phyloP scores from a whole-genome alignment of 352 stramenopile genomes.

The Pythium scleroteichum region DNA sequence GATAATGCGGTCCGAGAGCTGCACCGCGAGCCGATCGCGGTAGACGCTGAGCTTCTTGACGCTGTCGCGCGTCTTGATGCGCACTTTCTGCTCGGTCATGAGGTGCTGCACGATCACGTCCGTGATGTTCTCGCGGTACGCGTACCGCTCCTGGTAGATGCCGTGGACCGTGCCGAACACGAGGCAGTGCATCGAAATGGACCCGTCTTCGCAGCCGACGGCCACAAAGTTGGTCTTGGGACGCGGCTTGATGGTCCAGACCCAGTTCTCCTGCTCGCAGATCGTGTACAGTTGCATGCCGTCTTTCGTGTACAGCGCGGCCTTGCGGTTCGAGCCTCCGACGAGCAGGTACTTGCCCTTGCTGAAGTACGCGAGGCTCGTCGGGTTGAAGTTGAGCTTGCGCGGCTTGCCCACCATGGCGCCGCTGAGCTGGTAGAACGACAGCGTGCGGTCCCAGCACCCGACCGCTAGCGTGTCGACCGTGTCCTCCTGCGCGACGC shows the following conservation, averaged over 20 bases:
- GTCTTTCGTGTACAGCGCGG: constrained; percentile 89
- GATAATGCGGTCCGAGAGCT: constrained; percentile 93
- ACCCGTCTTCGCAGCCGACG: constrained; percentile 86
- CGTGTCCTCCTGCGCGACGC: constrained; percentile 74
- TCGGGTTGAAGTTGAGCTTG: constrained; percentile 93
- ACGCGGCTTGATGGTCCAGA: constrained; percentile 87
- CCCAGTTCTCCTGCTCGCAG: constrained; percentile 87
- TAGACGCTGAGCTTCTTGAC: constrained; percentile 95
- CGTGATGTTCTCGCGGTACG: constrained; percentile 93
- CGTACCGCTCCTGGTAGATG: constrained; percentile 93
- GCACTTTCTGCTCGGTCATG: constrained; percentile 94
- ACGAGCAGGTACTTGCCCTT: constrained; percentile 93
- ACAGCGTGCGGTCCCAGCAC: constrained; percentile 93
- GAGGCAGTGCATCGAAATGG: constrained; percentile 84
- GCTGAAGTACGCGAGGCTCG: constrained; percentile 86
- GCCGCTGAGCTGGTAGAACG: constrained; percentile 90
- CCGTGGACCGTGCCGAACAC: constrained; percentile 92
- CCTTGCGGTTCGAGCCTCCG: constrained; percentile 84
- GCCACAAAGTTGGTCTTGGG: constrained; percentile 88
- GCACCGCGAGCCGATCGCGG: constrained; percentile 90
- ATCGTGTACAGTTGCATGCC: constrained; percentile 81
- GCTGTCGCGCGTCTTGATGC: constrained; percentile 94
- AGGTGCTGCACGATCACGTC: constrained; percentile 96
- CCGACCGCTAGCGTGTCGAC: constrained; percentile 90
- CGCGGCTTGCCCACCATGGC: constrained; percentile 83